Base-by-base conservation (phyloP, 306 rosid genomes). In the Trifolium dubium region DNA sequence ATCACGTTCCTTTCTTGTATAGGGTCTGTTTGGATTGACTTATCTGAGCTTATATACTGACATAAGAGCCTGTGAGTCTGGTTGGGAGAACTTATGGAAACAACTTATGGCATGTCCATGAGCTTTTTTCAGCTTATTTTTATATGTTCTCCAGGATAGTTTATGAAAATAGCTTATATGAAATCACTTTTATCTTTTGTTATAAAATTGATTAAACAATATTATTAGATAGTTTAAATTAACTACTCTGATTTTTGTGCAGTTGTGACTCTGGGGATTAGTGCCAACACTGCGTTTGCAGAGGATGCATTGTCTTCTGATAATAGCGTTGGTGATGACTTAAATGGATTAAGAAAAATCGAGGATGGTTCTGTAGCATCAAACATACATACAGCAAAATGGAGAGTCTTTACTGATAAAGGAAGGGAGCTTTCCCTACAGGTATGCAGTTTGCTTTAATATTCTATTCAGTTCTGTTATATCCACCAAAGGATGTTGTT, bases 371-470 rank as follows among this genome's bases (percentile, higher is more conserved):
- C 91, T 75, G 82, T 91, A n/a, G 80, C 83, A 73, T 93, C 96
- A 75, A 93, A 93, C 83, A 50, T 73, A 83, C 98, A 93, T 80
- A 93, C 97, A 67, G 86, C 96, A n/a, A 93, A 93, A 84, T 93
- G 98, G 98, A 89, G 98, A 84, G 73, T 93, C 35, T 93, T 91
- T 79, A 93, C 98, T 0, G 97, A 91, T 86, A 72, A 79, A 70
- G 98, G 84, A n/a, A 86, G 90, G 71, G 92, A 88, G 5, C 72
- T 91, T n/a, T 91, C 87, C 69, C 70, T 85, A 69, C 79, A 91
- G 98, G 98, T 81, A 84, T 78, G 84, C 74, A 56, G 73, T 77
- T 71, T 75, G 39, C 29, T 78, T 77, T 71, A 56, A 17, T 18
- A 8, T 29, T 66, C 58, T 69, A 32, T 29, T 60, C 31, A 43